Evolutionary conservation across 495 filamentous ascomycete species (phyloP).

Genomic region (Chaetomium cochliodes): DNA sequence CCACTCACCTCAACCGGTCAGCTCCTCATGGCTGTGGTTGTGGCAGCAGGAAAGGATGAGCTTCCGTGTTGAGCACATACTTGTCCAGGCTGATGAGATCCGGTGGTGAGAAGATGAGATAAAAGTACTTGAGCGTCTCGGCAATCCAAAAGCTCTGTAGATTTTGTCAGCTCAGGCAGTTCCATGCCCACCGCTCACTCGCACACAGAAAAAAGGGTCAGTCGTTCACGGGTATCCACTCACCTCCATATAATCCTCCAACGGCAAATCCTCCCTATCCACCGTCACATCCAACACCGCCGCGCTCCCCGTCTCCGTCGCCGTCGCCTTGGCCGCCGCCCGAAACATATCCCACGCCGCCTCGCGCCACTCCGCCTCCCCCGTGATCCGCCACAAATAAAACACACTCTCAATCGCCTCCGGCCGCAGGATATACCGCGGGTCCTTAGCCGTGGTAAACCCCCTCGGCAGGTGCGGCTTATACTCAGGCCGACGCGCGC

Average conservation of each 20-base stretch:
- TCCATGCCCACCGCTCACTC: no score
- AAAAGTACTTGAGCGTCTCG: constrained; percentile 61
- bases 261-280: constrained; percentile 17
- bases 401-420: constrained; percentile 77
- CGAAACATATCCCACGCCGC: constrained; percentile 76
- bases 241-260: constrained; percentile 50
- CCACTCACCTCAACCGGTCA: neutral
- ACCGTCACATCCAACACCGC: constrained; percentile 53
- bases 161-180: neutral
- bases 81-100: constrained; percentile 68
- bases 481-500: constrained; percentile 36
- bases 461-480: constrained; percentile 56
- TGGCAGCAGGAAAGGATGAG: constrained; percentile 60
- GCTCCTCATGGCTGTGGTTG: constrained; percentile 43
- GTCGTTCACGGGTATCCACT: no score
- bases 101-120: constrained; percentile 75
- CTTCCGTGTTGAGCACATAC: constrained; percentile 85
- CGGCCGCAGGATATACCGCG: constrained; percentile 52
- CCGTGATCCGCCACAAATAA: constrained; percentile 72
- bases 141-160: constrained; percentile 52
- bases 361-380: constrained; percentile 61
- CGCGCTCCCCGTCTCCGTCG: constrained; percentile 58
- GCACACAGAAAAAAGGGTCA: neutral
- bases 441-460: constrained; percentile 37
- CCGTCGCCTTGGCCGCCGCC: constrained; percentile 60